A percentile compares a stretch with the other conserved stretches of the same genome.
These are phyloP conservation scores for Aureobasidium subglaciale DNA, from an alignment of 2,329 filamentous ascomycete genomes.

Conservation along the genomic window DNA sequence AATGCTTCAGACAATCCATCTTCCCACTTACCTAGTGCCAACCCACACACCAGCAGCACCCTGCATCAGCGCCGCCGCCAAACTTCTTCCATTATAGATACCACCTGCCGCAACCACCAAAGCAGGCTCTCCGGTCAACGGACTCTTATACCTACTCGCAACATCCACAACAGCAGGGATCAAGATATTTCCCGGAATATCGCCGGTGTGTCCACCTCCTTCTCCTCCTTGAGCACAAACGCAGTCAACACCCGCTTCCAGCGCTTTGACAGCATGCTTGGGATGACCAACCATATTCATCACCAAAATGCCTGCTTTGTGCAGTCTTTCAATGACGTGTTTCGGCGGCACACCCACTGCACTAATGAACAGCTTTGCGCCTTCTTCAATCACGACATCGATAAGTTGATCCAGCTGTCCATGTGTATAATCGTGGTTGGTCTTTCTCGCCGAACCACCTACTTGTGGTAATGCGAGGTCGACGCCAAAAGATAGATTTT, in stretches of 20 bases:
- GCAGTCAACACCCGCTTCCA: constrained; percentile 81
- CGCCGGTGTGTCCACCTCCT: constrained; percentile 86
- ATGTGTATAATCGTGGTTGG: constrained; percentile 92
- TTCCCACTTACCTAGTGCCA: constrained; percentile 59
- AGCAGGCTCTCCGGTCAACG: constrained; percentile 61
- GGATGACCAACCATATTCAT: constrained; percentile 99
- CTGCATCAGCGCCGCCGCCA: constrained; percentile 79
- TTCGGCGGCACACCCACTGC: constrained; percentile 82
- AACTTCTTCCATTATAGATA: constrained; percentile 70
- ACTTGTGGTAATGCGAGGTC: constrained; percentile 88
- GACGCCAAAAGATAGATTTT: constrained; percentile 75
- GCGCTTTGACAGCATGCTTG: constrained; percentile 81
- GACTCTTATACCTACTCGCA: constrained; percentile 62
- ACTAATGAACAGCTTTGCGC: constrained; percentile 77
- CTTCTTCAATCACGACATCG: constrained; percentile 74
- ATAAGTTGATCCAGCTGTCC: constrained; percentile 84
- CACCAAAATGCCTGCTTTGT: constrained; percentile 70
- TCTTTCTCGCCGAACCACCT: constrained; percentile 74
- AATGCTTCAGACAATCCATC: not conserved
- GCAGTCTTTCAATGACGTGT: constrained; percentile 65
- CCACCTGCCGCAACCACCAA: constrained; percentile 87
- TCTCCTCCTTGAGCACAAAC: constrained; percentile 90
- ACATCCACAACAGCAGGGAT: constrained; percentile 84
- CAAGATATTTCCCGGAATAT: constrained; percentile 77
- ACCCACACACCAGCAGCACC: constrained; percentile 90